These are phyloP conservation scores for Clavispora asparagi DNA, from an alignment of 805 yeast genomes.

Conservation along the genomic window DNA sequence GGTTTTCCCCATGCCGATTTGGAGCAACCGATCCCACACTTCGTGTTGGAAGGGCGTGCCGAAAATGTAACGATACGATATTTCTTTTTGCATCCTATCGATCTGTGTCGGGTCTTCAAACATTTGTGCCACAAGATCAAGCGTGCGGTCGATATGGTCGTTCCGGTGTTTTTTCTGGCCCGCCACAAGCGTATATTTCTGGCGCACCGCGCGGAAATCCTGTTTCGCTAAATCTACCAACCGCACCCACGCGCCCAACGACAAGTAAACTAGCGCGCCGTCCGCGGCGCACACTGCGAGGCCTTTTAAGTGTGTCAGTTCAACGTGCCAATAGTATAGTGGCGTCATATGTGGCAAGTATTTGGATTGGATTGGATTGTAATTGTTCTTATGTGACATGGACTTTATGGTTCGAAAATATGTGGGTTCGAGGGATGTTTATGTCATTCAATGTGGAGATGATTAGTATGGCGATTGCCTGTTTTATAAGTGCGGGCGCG, in stretches of 20 bases:
- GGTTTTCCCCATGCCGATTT: slow-evolving; percentile 24
- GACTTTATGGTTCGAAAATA: neutral
- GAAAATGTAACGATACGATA: slow-evolving; percentile 24
- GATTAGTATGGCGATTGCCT: too few relatives aligned
- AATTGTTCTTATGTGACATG: too few relatives aligned
- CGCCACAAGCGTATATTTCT: slow-evolving; percentile 1
- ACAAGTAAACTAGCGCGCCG: slow-evolving; percentile 10
- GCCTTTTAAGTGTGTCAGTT: slow-evolving; percentile 9
- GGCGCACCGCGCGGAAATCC: slow-evolving; percentile 5
- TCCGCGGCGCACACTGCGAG: slow-evolving; percentile 8
- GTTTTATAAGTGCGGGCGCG: too few relatives aligned
- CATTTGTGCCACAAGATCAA: slow-evolving; percentile 1
- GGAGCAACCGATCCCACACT: slow-evolving; percentile 32
- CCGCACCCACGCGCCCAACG: slow-evolving; percentile 10
- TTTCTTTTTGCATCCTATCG: slow-evolving; percentile 1
- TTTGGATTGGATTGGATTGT: too few relatives aligned
- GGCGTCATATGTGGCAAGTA: neutral
- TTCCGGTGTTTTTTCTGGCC: slow-evolving; percentile 3
- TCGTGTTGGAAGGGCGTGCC: slow-evolving; percentile 36
- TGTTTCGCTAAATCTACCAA: slow-evolving; percentile 10
- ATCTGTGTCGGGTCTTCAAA: slow-evolving; percentile 5
- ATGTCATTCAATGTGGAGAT: too few relatives aligned
- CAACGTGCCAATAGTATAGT: slow-evolving; percentile 10
- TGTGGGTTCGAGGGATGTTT: too few relatives aligned
- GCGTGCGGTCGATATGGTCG: neutral